Evolutionary conservation across 177 flowering plant genomes (phyloP), one percentile per base, ranked within the genome.

Genomic region (Vitis hybrid): DNA sequence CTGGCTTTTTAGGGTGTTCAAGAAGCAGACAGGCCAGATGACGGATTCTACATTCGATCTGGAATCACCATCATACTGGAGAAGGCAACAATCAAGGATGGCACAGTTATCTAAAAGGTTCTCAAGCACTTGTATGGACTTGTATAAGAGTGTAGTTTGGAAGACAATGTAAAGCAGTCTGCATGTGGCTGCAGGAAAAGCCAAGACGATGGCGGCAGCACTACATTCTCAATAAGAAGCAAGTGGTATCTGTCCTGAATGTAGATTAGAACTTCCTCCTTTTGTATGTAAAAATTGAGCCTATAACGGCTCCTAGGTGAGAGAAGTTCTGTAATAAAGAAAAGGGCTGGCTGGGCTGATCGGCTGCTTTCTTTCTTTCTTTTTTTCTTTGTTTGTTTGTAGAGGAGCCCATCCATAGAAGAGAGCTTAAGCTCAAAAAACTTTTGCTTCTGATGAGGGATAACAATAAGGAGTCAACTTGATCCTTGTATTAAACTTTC

Each of bases 11-110:
- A 87, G 93, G 87, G 86, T 59, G 90, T 92, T 22, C 74, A 85
- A 80, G 97, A 92, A 78, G 91, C 91, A 52, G 91, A 87, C 50
- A 81, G 91, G 66, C 84, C 95, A 7, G 84, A 84, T 7, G 84
- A 86, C 17, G 97, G 97, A 53, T 90, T 90, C 71, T 92, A 92
- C 77, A 92, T 92, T 67, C 90, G 97, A 1, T 86, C 90, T 14
- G 97, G 97, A 71, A 83, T 92, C 74, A 88, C 91, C 2, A 67
- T 92, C 31, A 76, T 90, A 64, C 14, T 78, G 20, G 92, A 92
- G 85, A 92, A 92, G 79, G 86, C 89, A 51, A 88, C 89, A 4
- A 89, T 92, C 47, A 58, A 62, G 13, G 95, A 92, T 81, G 95
- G 91, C 11, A 82, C 83, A 2, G 82, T 89, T 38, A 89, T 90